phyloP scores from a whole-genome alignment of 2,329 filamentous ascomycete genomes.

The Xylaria sp. region DNA sequence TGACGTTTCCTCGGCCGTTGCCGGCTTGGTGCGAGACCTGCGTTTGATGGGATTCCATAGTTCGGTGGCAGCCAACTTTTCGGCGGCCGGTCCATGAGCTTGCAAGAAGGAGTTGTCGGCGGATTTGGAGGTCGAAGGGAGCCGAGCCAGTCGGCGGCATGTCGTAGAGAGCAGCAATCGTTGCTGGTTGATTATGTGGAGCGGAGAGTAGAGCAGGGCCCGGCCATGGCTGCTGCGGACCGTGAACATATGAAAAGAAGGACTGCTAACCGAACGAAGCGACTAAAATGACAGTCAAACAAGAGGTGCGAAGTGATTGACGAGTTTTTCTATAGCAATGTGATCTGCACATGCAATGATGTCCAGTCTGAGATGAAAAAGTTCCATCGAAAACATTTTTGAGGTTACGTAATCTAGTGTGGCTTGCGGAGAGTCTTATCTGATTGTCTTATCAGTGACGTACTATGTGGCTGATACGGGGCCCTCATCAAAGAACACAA shows the following conservation, averaged over 20 bases:
- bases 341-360: background rate
- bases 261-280: background rate
- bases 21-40: background rate
- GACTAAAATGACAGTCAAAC: background rate
- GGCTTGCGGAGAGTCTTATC: background rate
- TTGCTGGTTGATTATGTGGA: conserved; percentile 20
- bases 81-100: conserved; percentile 36
- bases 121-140: conserved; percentile 1
- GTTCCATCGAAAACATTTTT: background rate
- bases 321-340: too few species aligned
- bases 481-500: too few species aligned
- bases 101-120: conserved; percentile 23
- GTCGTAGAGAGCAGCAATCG: conserved; percentile 25
- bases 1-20: background rate
- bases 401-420: background rate
- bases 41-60: conserved; percentile 34
- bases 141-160: conserved; percentile 20
- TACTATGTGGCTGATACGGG: background rate
- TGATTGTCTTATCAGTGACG: background rate
- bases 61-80: conserved; percentile 39
- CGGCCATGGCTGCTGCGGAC: conserved; percentile 42
- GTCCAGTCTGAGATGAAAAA: background rate
- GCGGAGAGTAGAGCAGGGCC: conserved; percentile 36
- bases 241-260: conserved; percentile 44
- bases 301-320: too few species aligned